Evolutionary conservation across 1,139 yeast species (phyloP).

Genomic region (Suzukiozyma palmioleophila): DNA sequence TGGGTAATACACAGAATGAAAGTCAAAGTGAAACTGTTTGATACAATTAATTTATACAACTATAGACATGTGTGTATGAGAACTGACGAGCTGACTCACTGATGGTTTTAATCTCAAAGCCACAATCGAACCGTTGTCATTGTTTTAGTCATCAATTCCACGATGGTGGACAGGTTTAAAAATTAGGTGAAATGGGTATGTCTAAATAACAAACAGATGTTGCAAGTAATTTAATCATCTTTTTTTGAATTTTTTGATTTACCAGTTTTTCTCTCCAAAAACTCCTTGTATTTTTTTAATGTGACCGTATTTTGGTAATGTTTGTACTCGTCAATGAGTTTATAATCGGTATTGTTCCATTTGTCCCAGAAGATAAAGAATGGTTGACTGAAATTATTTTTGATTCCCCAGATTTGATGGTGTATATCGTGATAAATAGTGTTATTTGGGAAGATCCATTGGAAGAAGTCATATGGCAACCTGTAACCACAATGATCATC

Average conservation of each 20-base stretch:
- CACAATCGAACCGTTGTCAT: too few species aligned
- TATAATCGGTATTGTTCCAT: conserved; percentile 65
- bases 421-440: conserved; percentile 96
- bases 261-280: conserved; percentile 26
- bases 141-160: too few species aligned
- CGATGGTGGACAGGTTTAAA: too few species aligned
- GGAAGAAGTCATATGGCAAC: conserved; percentile 87
- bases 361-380: conserved; percentile 93
- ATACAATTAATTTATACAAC: background rate
- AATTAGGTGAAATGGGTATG: too few species aligned
- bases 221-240: background rate
- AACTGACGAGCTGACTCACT: background rate
- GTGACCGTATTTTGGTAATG: conserved; percentile 55
- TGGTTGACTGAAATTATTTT: conserved; percentile 93
- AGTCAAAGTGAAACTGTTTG: too few species aligned
- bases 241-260: background rate
- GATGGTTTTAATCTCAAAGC: too few species aligned
- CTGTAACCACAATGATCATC: conserved; percentile 98
- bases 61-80: background rate
- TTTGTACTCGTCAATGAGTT: conserved; percentile 58
- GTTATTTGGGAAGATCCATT: conserved; percentile 85
- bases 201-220: too few species aligned
- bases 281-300: conserved; percentile 56
- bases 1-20: too few species aligned
- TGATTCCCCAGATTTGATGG: conserved; percentile 94